A percentile compares a stretch with the other conserved stretches of the same genome.
Evolutionary conservation across 2,329 filamentous ascomycete species (phyloP).

Genomic region (Bisporella sp.): DNA sequence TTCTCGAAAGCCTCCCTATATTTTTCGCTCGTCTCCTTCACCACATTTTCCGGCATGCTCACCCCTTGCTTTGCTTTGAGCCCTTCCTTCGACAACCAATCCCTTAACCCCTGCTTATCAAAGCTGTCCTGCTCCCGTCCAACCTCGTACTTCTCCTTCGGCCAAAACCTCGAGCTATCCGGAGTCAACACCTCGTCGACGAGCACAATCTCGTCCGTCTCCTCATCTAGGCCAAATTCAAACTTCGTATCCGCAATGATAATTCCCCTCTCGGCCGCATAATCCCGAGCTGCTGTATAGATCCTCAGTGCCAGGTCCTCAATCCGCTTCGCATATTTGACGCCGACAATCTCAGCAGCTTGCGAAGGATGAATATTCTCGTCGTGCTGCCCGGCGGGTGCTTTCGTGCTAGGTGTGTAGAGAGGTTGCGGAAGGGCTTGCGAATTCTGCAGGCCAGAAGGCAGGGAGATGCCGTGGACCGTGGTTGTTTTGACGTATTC

Average conservation of each 20-base stretch:
- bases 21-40: conserved; percentile 59
- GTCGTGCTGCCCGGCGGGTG: conserved; percentile 59
- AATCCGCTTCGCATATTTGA: conserved; percentile 50
- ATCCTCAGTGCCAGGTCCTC: conserved; percentile 51
- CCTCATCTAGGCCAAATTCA: conserved; percentile 59
- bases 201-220: conserved; percentile 55
- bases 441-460: conserved; percentile 51
- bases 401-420: conserved; percentile 64
- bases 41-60: conserved; percentile 63
- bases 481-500: conserved; percentile 59
- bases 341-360: conserved; percentile 41
- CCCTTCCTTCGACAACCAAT: conserved; percentile 71
- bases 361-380: conserved; percentile 60
- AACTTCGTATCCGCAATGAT: conserved; percentile 73
- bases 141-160: conserved; percentile 60
- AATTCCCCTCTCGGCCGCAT: conserved; percentile 52
- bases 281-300: conserved; percentile 48
- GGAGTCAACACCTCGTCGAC: conserved; percentile 73
- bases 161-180: conserved; percentile 83
- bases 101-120: conserved; percentile 78
- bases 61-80: conserved; percentile 71
- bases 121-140: conserved; percentile 76
- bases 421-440: conserved; percentile 53
- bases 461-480: conserved; percentile 56
- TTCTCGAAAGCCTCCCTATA: conserved; percentile 71